Conservation (phyloP, 805 yeast genomes). For the Candida sonorensis region DNA sequence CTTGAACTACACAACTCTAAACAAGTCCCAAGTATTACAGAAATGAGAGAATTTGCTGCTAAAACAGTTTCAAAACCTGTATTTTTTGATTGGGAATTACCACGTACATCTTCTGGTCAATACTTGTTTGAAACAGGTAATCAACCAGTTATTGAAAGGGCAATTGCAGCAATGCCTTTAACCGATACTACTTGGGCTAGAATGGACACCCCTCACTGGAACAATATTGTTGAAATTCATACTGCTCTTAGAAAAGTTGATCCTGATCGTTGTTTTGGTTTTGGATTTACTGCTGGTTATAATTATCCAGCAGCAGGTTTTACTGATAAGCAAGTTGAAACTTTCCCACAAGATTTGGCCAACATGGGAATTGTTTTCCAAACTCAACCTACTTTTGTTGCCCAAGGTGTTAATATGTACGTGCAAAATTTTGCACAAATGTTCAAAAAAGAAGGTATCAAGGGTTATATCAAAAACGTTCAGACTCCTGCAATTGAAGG, state of each 20-base stretch:
- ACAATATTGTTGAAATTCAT: constrained; percentile 45
- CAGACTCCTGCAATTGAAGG: constrained; percentile 10
- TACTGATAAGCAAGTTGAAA: constrained; percentile 35
- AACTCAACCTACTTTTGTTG: constrained; percentile 43
- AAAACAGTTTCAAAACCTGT: constrained; percentile 27
- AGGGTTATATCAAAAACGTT: constrained; percentile 23
- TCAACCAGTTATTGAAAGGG: constrained; percentile 48
- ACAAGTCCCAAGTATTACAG: constrained; percentile 18
- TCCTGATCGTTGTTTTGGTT: constrained; percentile 52
- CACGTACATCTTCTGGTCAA: constrained; percentile 53
- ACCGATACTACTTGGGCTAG: constrained; percentile 59
- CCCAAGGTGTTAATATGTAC: constrained; percentile 53
- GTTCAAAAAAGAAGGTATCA: constrained; percentile 50
- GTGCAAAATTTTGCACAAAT: constrained; percentile 43
- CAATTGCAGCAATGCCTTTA: constrained; percentile 48
- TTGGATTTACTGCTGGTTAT: constrained; percentile 56
- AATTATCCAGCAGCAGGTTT: constrained; percentile 57
- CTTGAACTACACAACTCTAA: constrained; percentile 3
- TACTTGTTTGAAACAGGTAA: constrained; percentile 44
- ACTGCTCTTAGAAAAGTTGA: constrained; percentile 36
- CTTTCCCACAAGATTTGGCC: constrained; percentile 48
- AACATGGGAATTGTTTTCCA: constrained; percentile 46
- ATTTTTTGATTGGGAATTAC: constrained; percentile 53
- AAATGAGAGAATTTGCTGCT: constrained; percentile 11
- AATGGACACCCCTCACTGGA: constrained; percentile 50